These are phyloP conservation scores for Blastobotrys persicus DNA, from an alignment of 1,139 yeast species.

Conservation along the genomic window DNA sequence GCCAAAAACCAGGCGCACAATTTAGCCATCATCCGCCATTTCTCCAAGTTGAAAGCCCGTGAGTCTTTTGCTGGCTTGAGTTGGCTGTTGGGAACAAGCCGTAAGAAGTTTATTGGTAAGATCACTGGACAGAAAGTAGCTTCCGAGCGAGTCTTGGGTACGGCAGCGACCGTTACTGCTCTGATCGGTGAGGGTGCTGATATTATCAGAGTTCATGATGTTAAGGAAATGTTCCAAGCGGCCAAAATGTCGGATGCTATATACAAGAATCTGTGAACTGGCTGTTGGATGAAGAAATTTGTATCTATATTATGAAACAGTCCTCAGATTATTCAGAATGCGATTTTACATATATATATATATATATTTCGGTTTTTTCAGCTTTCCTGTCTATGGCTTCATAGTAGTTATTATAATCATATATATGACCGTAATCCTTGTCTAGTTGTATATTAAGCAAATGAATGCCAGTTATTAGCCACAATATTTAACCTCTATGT, in stretches of 20 bases:
- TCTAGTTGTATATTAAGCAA: too few relatives aligned
- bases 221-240: constrained; percentile 61
- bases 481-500: too few relatives aligned
- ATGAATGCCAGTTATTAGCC: too few relatives aligned
- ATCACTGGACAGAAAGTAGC: constrained; percentile 51
- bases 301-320: not conserved
- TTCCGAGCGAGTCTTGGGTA: constrained; percentile 64
- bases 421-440: too few relatives aligned
- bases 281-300: not conserved
- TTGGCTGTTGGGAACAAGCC: constrained; percentile 77
- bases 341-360: not conserved
- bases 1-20: constrained; percentile 76
- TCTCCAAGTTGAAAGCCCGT: constrained; percentile 39
- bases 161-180: constrained; percentile 73
- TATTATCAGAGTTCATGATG: constrained; percentile 88
- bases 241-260: constrained; percentile 74
- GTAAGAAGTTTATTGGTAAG: constrained; percentile 82
- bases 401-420: too few relatives aligned
- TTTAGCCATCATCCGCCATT: constrained; percentile 57
- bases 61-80: constrained; percentile 49
- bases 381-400: too few relatives aligned
- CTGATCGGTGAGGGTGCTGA: constrained; percentile 74
- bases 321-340: not conserved
- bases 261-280: constrained; percentile 42
- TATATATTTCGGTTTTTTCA: too few relatives aligned